phyloP scores from a whole-genome alignment of 495 filamentous ascomycete genomes.

The Schizothecium vesticola region DNA sequence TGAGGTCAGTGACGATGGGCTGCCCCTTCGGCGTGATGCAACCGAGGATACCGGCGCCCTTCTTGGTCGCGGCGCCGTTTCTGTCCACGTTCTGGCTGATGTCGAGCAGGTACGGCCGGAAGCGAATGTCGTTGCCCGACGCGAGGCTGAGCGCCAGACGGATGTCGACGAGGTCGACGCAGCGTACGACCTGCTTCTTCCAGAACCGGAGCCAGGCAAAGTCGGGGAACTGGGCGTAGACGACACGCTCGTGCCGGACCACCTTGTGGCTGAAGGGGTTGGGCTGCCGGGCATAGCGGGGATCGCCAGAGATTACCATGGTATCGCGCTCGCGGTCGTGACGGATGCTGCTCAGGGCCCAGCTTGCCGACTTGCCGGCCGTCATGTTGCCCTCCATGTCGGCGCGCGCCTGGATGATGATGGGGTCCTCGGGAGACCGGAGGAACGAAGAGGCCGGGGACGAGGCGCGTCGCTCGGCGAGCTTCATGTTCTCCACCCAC shows the following conservation, averaged over 20 bases:
- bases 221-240: constrained; percentile 5
- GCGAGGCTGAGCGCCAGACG: constrained; percentile 44
- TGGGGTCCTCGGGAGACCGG: constrained; percentile 50
- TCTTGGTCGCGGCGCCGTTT: constrained; percentile 10
- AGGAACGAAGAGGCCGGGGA: constrained; percentile 60
- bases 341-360: constrained; percentile 17
- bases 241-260: constrained; percentile 15
- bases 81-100: constrained; percentile 74
- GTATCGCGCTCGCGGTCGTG: constrained; percentile 13
- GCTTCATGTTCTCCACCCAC: constrained; percentile 30
- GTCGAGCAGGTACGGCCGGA: constrained; percentile 60
- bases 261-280: constrained; percentile 22
- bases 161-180: constrained; percentile 66
- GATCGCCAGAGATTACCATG: constrained; percentile 3
- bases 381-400: constrained; percentile 34
- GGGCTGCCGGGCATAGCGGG: background rate
- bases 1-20: constrained; percentile 57
- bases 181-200: constrained; percentile 43
- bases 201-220: constrained; percentile 15
- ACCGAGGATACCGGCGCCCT: constrained; percentile 52
- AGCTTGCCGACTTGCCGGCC: background rate
- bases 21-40: constrained; percentile 69
- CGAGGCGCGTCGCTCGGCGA: constrained; percentile 55
- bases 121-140: constrained; percentile 52
- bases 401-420: constrained; percentile 47